These are phyloP conservation scores for Cornus kousa DNA, from an alignment of 148 eudicot species.

Conservation along the genomic window DNA sequence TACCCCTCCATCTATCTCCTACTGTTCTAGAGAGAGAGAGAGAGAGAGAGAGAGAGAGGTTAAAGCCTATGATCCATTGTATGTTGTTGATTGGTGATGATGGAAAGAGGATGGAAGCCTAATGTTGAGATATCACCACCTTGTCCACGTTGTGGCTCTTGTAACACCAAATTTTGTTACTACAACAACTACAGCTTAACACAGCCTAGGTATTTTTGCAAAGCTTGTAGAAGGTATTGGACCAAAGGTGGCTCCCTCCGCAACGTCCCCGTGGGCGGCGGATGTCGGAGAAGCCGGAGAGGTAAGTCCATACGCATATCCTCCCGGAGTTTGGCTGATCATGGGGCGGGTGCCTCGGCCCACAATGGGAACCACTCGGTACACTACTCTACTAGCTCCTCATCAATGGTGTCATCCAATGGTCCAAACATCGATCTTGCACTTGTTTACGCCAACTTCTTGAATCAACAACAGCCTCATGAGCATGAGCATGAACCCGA, in stretches of 20 bases:
- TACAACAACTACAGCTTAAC: conserved; percentile 44
- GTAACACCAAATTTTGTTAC: conserved; percentile 42
- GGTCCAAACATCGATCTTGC: conserved; percentile 30
- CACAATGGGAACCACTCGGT: neutral
- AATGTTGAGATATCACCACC: conserved; percentile 28
- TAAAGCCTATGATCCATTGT: neutral
- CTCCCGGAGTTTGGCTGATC: neutral
- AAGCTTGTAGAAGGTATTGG: conserved; percentile 41
- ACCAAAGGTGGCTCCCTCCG: conserved; percentile 45
- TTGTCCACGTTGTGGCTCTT: conserved; percentile 40
- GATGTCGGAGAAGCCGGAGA: conserved; percentile 35
- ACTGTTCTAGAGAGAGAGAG: neutral
- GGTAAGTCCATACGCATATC: conserved; percentile 14
- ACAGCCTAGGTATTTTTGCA: conserved; percentile 41
- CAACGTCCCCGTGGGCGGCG: conserved; percentile 40
- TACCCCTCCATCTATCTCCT: neutral
- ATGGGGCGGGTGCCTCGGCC: neutral
- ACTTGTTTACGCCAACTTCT: conserved; percentile 36
- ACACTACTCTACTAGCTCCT: neutral
- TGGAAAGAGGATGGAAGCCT: conserved; percentile 34
- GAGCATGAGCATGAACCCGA: neutral
- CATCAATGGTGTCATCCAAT: neutral
- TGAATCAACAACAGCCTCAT: conserved; percentile 18
- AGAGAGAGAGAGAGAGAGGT: no score
- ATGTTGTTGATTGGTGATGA: neutral